Conservation (phyloP, 164 flowering plant genomes). For the Piper betle region DNA sequence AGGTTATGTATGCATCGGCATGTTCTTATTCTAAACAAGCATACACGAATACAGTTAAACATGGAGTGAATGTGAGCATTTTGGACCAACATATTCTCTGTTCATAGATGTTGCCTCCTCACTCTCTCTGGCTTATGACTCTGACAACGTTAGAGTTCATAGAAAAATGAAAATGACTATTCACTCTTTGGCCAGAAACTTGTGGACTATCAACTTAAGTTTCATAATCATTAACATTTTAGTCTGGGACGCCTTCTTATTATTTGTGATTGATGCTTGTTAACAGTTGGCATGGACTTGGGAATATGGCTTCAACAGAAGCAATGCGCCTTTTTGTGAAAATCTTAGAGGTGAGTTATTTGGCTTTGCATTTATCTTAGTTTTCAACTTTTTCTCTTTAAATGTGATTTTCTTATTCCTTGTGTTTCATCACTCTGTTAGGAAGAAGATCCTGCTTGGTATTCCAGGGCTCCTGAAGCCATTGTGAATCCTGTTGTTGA, state of each 20-base stretch:
- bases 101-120: too few species aligned
- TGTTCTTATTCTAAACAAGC: neutral
- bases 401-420: neutral
- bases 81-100: too few species aligned
- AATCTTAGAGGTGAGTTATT: conserved; percentile 68
- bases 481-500: conserved; percentile 60
- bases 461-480: conserved; percentile 72
- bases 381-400: neutral
- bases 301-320: conserved; percentile 80
- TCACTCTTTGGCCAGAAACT: too few species aligned
- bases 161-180: too few species aligned
- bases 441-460: conserved; percentile 99
- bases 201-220: too few species aligned
- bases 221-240: neutral
- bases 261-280: conserved; percentile 4
- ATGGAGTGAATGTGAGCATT: too few species aligned
- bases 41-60: too few species aligned
- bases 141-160: too few species aligned
- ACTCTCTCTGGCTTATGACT: too few species aligned
- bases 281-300: conserved; percentile 89
- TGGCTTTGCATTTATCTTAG: neutral
- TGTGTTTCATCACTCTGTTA: conserved; percentile 17
- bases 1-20: conserved; percentile 30
- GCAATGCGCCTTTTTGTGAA: conserved; percentile 99
- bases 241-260: neutral